These are phyloP conservation scores for Trichoderma arundinaceum DNA, from an alignment of 2,329 filamentous ascomycete species.

Conservation along the genomic window DNA sequence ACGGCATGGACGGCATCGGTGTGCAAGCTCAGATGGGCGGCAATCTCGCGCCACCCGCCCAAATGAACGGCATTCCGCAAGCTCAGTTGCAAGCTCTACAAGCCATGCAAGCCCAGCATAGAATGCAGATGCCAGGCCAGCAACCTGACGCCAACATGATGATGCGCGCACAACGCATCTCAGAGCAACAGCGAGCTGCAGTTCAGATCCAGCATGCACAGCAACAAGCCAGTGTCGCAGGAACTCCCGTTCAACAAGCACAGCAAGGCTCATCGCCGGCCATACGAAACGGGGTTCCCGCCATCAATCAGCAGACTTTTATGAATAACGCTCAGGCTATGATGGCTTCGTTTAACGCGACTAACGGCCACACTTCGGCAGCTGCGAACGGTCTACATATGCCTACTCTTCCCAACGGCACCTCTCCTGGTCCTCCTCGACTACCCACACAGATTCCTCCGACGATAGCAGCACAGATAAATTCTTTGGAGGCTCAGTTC, in stretches of 20 bases:
- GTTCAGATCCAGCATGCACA: conserved; percentile 55
- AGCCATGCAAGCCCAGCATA: conserved; percentile 53
- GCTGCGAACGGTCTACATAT: conserved; percentile 55
- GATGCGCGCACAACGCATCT: conserved; percentile 68
- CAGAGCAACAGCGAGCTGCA: conserved; percentile 64
- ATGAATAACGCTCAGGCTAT: conserved; percentile 59
- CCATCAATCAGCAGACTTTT: conserved; percentile 59
- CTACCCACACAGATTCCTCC: conserved; percentile 54
- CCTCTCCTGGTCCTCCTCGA: conserved; percentile 50
- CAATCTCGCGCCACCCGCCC: conserved; percentile 59
- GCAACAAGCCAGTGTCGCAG: conserved; percentile 41
- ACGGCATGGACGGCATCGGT: conserved; percentile 54
- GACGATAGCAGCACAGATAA: conserved; percentile 55
- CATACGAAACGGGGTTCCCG: conserved; percentile 50
- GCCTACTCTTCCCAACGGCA: conserved; percentile 50
- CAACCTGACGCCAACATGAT: conserved; percentile 60
- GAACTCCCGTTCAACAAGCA: conserved; percentile 43
- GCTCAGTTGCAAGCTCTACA: conserved; percentile 69
- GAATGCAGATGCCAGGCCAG: conserved; percentile 58
- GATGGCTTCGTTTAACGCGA: conserved; percentile 56
- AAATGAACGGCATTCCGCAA: conserved; percentile 70
- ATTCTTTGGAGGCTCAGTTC: conserved; percentile 59
- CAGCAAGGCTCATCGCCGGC: conserved; percentile 54
- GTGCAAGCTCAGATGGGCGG: conserved; percentile 57
- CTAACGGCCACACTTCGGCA: conserved; percentile 52